Evolutionary conservation across 441 rosid genomes (phyloP).

Genomic region (Geranium incanum): DNA sequence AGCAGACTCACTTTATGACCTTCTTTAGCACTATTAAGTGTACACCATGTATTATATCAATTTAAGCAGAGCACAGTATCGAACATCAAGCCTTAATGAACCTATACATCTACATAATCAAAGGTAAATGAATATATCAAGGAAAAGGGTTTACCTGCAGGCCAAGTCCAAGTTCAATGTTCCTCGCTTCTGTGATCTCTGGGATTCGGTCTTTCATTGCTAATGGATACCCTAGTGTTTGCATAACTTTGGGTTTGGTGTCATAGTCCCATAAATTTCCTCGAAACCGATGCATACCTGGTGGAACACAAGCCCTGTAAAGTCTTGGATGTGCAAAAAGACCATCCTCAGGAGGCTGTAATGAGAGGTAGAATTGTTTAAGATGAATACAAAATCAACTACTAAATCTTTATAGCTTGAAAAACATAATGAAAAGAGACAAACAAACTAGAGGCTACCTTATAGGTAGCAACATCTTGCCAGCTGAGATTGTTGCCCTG

Average conservation of each 20-base stretch:
- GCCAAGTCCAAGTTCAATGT: constrained; percentile 91
- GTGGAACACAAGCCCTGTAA: constrained; percentile 95
- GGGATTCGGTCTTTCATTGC: constrained; percentile 56
- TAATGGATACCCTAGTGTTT: constrained; percentile 68
- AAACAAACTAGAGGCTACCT: constrained; percentile 37
- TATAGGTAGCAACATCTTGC: constrained; percentile 88
- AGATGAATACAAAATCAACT: not conserved
- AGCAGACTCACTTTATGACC: not conserved
- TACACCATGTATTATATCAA: not conserved
- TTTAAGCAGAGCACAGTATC: not conserved
- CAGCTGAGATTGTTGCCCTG: constrained; percentile 73
- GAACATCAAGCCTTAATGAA: not conserved
- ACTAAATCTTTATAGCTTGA: not conserved
- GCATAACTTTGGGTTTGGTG: constrained; percentile 73
- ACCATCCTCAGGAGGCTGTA: constrained; percentile 87
- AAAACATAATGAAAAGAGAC: not conserved
- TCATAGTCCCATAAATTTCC: constrained; percentile 96
- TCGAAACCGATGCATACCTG: constrained; percentile 93
- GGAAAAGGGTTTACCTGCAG: constrained; percentile 52
- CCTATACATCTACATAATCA: not conserved
- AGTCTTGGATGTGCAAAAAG: constrained; percentile 90
- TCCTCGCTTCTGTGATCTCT: constrained; percentile 87
- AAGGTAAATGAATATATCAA: not conserved
- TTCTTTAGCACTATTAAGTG: not conserved
- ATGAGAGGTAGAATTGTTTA: constrained; percentile 8